Evolutionary conservation across 2,329 filamentous ascomycete species (phyloP), one percentile per base, ranked within the genome.

Genomic region (Aspergillus vadensis): DNA sequence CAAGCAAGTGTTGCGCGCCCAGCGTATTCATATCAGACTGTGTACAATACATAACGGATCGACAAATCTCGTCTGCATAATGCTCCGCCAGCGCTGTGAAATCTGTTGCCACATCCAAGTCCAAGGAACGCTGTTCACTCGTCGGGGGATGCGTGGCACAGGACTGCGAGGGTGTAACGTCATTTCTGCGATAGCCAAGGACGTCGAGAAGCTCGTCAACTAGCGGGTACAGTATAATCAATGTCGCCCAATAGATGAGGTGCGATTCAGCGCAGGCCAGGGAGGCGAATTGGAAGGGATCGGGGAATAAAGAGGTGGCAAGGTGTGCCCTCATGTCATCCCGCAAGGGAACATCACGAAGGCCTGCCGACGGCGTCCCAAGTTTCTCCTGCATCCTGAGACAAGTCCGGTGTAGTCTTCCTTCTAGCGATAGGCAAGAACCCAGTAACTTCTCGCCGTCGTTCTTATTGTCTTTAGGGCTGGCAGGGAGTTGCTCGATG

Each of bases 21-120:
- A 69, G n/a, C 15, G 65, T 62, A 41, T 67, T 69, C 59, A 65
- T 63, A 19, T 63, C 57, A 14, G 65, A 63, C 49, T 67, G 66
- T 32, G 65, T 49, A 19, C 58, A 61, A 12, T 65, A 68, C 3
- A 63, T 53, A 19, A 64, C 63, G 6, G 63, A 65, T 49, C 66
- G 63, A 36, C 65, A 69, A 17, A 67, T 60, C 49, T 65, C 52
- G 25, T 54, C 55, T n/a, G 62, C 65, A 60, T 62, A 67, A 52
- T 67, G 60, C 10, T 63, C 61, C 5, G 64, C 61, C 50, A 69
- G 59, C 5, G 53, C 57, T 17, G 58, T 58, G n/a, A 67, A 61
- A 38, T 61, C 54, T 9, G 47, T 30, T 21, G 44, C 19, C 27
- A 54, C 23, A 41, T 57, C 57, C 14, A 27, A 32, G 49, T n/a